Conservation (phyloP, 176 grass and related monocot genomes). For the Bromus sterilis region DNA sequence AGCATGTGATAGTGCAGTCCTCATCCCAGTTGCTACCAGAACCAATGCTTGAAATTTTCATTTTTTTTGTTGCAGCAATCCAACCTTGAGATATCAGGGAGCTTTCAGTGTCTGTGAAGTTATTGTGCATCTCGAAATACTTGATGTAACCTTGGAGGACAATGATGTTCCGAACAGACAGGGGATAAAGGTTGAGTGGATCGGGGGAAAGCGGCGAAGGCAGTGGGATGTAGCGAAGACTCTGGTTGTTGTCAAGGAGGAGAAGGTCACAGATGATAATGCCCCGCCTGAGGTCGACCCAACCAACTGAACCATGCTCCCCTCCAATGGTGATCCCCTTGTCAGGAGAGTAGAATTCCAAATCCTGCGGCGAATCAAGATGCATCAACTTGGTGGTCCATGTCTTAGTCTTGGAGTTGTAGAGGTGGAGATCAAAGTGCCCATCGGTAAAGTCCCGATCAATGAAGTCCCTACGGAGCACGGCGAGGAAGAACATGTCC, state of each 20-base stretch:
- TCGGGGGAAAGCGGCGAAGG: neutral
- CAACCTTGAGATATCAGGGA: neutral
- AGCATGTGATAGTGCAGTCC: neutral
- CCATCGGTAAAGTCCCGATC: too few relatives aligned
- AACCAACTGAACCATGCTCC: neutral
- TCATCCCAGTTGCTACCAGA: neutral
- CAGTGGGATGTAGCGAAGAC: neutral
- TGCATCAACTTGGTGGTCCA: neutral
- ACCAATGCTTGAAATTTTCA: neutral
- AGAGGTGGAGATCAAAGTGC: neutral
- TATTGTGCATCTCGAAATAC: neutral
- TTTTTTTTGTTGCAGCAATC: neutral
- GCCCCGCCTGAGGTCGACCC: constrained; percentile 3
- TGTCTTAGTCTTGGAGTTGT: neutral
- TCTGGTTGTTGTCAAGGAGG: neutral
- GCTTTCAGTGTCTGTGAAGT: neutral
- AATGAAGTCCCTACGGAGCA: neutral
- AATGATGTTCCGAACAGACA: neutral
- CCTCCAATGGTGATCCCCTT: neutral
- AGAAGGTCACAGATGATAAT: constrained; percentile 1
- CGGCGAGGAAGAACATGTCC: neutral
- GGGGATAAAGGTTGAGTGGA: neutral
- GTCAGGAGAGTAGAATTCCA: neutral
- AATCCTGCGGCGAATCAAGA: neutral
- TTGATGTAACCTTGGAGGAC: neutral